Evolutionary conservation across 257 asterid species (phyloP), one percentile per base, ranked within the genome.

Genomic region (Anisodus acutangulus): DNA sequence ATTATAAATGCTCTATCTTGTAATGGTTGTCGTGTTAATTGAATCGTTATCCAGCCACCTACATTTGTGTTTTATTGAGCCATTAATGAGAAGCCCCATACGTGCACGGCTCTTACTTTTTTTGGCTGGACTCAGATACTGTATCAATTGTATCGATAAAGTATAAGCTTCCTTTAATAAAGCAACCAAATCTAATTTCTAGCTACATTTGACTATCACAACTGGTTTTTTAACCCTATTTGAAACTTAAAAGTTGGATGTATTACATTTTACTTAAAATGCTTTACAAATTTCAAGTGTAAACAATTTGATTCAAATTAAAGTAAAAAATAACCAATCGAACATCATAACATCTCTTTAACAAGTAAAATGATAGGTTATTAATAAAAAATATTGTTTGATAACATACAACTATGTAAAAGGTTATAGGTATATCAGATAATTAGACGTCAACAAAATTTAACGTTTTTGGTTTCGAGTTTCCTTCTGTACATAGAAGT

Each of bases 21-120:
- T 53, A 31, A 53, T 26, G 8, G 31, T 78, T 2, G 31, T 78
- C 31, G 1, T 78, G 82, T 31, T 53, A 53, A 53, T 78, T 53
- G 82, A 59, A 53, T 8, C 15, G 9, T 35, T 51, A 13, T 26
- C 35, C 16, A 7, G n/a, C 47, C 82, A 78, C 64, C 81, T 78
- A 78, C 81, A 78, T 78, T 78, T 78, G 49, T 78, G 26, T 59
- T 78, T 53, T 78, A 78, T 78, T 13, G 64, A 78, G 12, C 82
- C 82, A 53, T 53, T 31, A 78, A 26, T 51, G 82, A 53, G 26
- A 78, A 53, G 4, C 16, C 59, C 15, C 45, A 49, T 7, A 31
- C 13, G 15, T 26, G 64, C 82, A 53, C 31, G 64, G 3, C 82
- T 78, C 47, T 53, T 76, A 26, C 22, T 76, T 8, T 6, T 31